phyloP scores from a whole-genome alignment of 495 filamentous ascomycete species.

The Penicillium lagena region DNA sequence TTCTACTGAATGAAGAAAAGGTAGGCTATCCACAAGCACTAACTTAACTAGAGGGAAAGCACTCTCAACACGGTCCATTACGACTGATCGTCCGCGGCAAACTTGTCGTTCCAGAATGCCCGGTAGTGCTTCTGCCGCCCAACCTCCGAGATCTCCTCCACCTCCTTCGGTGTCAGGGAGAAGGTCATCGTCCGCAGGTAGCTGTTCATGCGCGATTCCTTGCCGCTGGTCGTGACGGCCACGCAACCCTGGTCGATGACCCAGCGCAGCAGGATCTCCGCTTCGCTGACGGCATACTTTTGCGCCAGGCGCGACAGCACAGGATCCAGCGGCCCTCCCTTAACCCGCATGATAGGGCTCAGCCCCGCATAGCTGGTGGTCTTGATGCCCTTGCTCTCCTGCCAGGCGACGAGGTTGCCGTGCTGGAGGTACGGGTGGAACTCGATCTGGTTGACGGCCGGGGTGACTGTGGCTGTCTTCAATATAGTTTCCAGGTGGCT shows the following conservation, averaged over 20 bases:
- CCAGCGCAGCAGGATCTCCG: slow-evolving; percentile 71
- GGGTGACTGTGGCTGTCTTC: slow-evolving; percentile 54
- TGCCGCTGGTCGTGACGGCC: slow-evolving; percentile 71
- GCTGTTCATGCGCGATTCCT: slow-evolving; percentile 59
- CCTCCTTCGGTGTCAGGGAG: slow-evolving; percentile 64
- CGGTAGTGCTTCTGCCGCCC: slow-evolving; percentile 65
- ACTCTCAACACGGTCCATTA: slow-evolving; percentile 10
- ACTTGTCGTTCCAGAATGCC: slow-evolving; percentile 59
- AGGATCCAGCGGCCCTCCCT: slow-evolving; percentile 62
- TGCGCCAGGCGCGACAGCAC: slow-evolving; percentile 52
- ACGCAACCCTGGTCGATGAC: slow-evolving; percentile 72
- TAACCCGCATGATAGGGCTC: slow-evolving; percentile 56
- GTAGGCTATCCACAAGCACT: too few species aligned
- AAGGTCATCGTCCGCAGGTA: slow-evolving; percentile 61
- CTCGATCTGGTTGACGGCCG: slow-evolving; percentile 83
- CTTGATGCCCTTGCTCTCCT: slow-evolving; percentile 61
- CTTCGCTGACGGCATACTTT: slow-evolving; percentile 72
- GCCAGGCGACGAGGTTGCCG: slow-evolving; percentile 55
- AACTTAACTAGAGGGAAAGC: too few species aligned
- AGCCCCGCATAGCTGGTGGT: slow-evolving; percentile 65
- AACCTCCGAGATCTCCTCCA: slow-evolving; percentile 54
- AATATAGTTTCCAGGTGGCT: slow-evolving; percentile 63
- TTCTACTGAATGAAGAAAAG: too few species aligned
- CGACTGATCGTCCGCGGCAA: slow-evolving; percentile 53
- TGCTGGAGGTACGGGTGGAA: slow-evolving; percentile 86